Evolutionary conservation across 441 rosid genomes (phyloP).

Genomic region (Bruguiera hainesii): DNA sequence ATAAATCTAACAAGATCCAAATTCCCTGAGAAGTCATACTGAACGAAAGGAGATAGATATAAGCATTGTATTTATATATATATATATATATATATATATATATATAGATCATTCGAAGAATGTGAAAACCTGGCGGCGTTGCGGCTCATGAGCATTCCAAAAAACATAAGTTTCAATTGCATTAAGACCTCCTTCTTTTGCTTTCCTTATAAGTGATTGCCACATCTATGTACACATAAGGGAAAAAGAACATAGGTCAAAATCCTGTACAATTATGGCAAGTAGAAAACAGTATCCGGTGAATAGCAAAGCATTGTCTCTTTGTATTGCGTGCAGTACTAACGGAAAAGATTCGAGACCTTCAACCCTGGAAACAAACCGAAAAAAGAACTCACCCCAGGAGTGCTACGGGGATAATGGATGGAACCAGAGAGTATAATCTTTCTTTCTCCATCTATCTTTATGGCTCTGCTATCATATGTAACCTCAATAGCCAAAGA

Average conservation of each 20-base stretch:
- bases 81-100: too few relatives aligned
- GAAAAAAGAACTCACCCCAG: slow-evolving; percentile 1
- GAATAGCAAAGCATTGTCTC: too few relatives aligned
- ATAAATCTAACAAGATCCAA: slow-evolving; percentile 36
- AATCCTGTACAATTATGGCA: background rate
- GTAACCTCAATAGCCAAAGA: slow-evolving; percentile 10
- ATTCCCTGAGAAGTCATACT: slow-evolving; percentile 39
- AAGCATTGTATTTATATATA: background rate
- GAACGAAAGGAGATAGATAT: background rate
- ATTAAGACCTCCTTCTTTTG: slow-evolving; percentile 28
- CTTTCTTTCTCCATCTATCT: slow-evolving; percentile 30
- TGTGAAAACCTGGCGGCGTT: slow-evolving; percentile 12
- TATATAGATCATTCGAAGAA: background rate
- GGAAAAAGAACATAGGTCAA: background rate
- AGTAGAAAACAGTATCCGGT: too few relatives aligned
- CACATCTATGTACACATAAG: slow-evolving; percentile 21
- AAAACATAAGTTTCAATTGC: slow-evolving; percentile 31
- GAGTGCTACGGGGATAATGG: slow-evolving; percentile 32
- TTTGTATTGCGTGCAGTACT: too few relatives aligned
- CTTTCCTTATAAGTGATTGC: slow-evolving; percentile 18
- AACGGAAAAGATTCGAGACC: too few relatives aligned
- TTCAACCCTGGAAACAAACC: too few relatives aligned
- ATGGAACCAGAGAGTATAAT: slow-evolving; percentile 38
- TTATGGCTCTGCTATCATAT: slow-evolving; percentile 25
- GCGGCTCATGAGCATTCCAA: slow-evolving; percentile 31